Conservation (phyloP, 768 basidiomycete genomes). For the Lactarius hengduanensis region DNA sequence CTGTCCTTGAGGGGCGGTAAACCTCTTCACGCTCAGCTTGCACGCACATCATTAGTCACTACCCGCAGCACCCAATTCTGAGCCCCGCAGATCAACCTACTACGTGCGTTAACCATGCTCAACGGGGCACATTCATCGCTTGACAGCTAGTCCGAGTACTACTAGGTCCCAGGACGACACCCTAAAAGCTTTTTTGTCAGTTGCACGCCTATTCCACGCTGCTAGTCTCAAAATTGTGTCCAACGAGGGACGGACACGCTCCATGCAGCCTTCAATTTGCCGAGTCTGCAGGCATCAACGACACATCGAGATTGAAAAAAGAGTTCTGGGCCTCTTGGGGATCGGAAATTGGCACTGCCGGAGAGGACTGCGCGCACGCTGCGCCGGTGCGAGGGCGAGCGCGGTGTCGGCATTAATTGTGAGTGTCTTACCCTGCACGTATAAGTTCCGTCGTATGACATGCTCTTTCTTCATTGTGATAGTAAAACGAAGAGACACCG, state of each 20-base stretch:
- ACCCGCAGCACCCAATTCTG: background rate
- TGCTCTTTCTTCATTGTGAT: background rate
- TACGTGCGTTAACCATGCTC: conserved; percentile 5
- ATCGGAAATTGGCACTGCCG: conserved; percentile 5
- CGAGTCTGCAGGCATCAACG: background rate
- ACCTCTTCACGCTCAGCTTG: background rate
- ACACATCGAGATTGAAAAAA: background rate
- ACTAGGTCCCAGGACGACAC: background rate
- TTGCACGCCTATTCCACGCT: background rate
- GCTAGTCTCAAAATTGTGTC: background rate
- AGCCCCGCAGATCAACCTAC: background rate
- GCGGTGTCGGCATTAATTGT: conserved; percentile 8
- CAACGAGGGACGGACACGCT: conserved; percentile 6
- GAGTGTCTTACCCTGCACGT: background rate
- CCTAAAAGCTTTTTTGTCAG: background rate
- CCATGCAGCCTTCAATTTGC: conserved; percentile 1
- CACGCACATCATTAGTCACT: background rate
- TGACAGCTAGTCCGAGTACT: background rate
- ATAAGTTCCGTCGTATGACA: background rate
- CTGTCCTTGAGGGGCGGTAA: background rate
- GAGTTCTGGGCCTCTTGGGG: background rate
- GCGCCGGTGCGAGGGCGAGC: conserved; percentile 6
- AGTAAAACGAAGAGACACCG: background rate
- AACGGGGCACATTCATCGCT: background rate
- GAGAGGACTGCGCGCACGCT: conserved; percentile 7